These are phyloP conservation scores for Wickerhamomyces chambardii DNA, from an alignment of 805 yeast species.

Conservation along the genomic window DNA sequence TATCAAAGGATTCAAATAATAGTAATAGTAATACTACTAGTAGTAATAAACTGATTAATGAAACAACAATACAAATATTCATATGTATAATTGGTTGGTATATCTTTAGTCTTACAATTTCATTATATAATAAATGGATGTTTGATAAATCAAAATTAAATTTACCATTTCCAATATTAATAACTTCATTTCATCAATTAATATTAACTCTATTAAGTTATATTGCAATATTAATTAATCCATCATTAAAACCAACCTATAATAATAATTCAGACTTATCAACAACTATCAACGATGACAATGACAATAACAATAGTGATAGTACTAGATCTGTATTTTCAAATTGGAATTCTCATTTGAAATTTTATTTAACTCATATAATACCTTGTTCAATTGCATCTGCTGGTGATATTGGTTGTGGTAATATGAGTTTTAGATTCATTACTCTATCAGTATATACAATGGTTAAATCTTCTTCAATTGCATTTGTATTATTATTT, in stretches of 20 bases:
- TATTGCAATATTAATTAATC: slow-evolving; percentile 10
- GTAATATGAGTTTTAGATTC: slow-evolving; percentile 73
- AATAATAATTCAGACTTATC: slow-evolving; percentile 2
- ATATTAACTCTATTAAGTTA: slow-evolving; percentile 46
- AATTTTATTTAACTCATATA: slow-evolving; percentile 42
- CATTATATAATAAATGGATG: slow-evolving; percentile 96
- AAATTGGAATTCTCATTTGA: slow-evolving; percentile 18
- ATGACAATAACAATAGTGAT: too few species aligned
- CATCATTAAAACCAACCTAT: slow-evolving; percentile 7
- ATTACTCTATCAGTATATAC: slow-evolving; percentile 83
- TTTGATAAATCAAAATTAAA: slow-evolving; percentile 68
- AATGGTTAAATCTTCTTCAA: slow-evolving; percentile 83
- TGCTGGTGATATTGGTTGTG: slow-evolving; percentile 90
- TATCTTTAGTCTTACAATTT: slow-evolving; percentile 54
- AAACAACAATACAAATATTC: neutral
- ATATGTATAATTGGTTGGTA: slow-evolving; percentile 50
- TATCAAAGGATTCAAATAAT: too few species aligned
- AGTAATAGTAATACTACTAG: too few species aligned
- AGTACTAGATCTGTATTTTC: too few species aligned
- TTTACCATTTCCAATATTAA: slow-evolving; percentile 74
- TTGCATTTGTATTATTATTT: slow-evolving; percentile 84
- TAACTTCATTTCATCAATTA: slow-evolving; percentile 81
- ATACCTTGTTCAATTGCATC: slow-evolving; percentile 83
- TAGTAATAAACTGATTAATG: too few species aligned
- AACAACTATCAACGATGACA: too few species aligned